Evolutionary conservation across 2,329 filamentous ascomycete species (phyloP).

Genomic region (Fusarium miscanthi): DNA sequence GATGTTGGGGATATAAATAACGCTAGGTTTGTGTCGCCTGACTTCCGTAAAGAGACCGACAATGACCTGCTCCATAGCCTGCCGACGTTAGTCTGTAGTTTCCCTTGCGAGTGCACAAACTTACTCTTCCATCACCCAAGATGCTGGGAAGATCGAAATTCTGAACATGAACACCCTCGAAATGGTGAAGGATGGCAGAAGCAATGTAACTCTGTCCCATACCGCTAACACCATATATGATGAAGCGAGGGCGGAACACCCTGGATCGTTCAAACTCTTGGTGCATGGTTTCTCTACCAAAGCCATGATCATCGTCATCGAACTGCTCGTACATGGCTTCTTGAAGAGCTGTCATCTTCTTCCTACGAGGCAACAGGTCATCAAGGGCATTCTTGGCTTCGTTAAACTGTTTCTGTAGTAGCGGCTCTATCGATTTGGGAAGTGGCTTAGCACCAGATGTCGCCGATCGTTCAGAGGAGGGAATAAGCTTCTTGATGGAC

Average conservation of each 20-base stretch:
- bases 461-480: slow-evolving; percentile 91
- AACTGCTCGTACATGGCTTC: slow-evolving; percentile 94
- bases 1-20: slow-evolving; percentile 93
- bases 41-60: slow-evolving; percentile 93
- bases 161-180: slow-evolving; percentile 94
- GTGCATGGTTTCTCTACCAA: slow-evolving; percentile 80
- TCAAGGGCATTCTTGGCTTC: slow-evolving; percentile 77
- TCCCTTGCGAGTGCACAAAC: slow-evolving; percentile 42
- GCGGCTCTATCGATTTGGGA: slow-evolving; percentile 81
- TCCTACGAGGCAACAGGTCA: slow-evolving; percentile 82
- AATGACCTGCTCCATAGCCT: slow-evolving; percentile 86
- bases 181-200: slow-evolving; percentile 85
- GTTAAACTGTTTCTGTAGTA: slow-evolving; percentile 78
- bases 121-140: slow-evolving; percentile 82
- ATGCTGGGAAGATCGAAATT: slow-evolving; percentile 92
- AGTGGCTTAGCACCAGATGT: slow-evolving; percentile 86
- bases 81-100: slow-evolving; percentile 35
- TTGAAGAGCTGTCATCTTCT: slow-evolving; percentile 88
- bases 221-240: slow-evolving; percentile 83
- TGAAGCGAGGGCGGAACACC: slow-evolving; percentile 86
- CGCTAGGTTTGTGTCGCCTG: slow-evolving; percentile 92
- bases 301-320: slow-evolving; percentile 83
- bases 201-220: slow-evolving; percentile 96
- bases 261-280: slow-evolving; percentile 88
- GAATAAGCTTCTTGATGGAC: slow-evolving; percentile 94